Percentiles rank a stretch among this genome's conserved stretches.
phyloP scores from a whole-genome alignment of 2,329 filamentous ascomycete species.

The Knufia petricola region DNA sequence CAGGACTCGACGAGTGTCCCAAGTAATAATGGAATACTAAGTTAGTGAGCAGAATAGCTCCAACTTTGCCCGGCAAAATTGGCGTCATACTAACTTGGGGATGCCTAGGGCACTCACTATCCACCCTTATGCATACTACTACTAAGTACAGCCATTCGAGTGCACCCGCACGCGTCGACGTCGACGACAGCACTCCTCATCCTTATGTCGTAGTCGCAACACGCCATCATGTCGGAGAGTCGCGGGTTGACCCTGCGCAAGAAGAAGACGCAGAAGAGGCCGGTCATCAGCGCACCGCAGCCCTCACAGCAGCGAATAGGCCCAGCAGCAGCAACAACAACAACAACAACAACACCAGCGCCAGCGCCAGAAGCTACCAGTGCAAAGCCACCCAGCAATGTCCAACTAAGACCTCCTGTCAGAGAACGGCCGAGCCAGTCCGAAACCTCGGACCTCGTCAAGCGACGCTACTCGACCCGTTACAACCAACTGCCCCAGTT shows the following conservation, averaged over 20 bases:
- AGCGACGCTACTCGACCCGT: constrained; percentile 85
- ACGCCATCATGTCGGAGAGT: constrained; percentile 37
- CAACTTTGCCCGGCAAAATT: too few relatives aligned
- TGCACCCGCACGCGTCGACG: too few relatives aligned
- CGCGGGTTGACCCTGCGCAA: constrained; percentile 55
- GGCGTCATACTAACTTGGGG: too few relatives aligned
- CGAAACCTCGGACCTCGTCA: constrained; percentile 69
- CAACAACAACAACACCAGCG: too few relatives aligned
- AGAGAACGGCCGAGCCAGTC: constrained; percentile 28
- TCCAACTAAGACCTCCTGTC: constrained; percentile 26
- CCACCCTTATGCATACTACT: neutral
- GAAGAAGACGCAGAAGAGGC: constrained; percentile 45
- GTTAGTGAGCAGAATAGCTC: too few relatives aligned
- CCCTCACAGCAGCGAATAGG: constrained; percentile 46
- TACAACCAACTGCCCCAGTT: constrained; percentile 70
- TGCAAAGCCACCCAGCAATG: constrained; percentile 30
- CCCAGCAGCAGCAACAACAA: too few relatives aligned
- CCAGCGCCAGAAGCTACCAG: constrained; percentile 26
- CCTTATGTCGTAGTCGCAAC: neutral
- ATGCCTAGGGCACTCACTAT: neutral
- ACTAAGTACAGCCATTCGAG: neutral
- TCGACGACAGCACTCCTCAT: too few relatives aligned
- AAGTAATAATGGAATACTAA: too few relatives aligned
- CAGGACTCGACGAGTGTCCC: too few relatives aligned
- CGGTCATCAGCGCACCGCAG: constrained; percentile 47